These are phyloP conservation scores for Penicillium capsulatum DNA, from an alignment of 2,329 filamentous ascomycete species.

Conservation along the genomic window DNA sequence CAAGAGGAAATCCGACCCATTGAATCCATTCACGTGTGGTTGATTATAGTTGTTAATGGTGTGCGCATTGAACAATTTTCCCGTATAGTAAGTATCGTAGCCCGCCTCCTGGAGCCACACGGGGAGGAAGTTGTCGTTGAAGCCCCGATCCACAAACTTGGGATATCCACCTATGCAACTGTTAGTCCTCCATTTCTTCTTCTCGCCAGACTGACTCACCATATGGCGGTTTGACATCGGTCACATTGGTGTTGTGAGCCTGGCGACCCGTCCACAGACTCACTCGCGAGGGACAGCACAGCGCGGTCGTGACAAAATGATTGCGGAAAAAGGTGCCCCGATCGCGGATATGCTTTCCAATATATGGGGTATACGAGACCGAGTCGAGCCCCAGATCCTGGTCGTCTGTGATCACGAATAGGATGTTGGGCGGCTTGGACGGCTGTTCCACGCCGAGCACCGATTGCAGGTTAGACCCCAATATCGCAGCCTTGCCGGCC, in stretches of 20 bases:
- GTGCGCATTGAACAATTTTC: conserved; percentile 55
- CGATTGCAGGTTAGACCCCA: conserved; percentile 5
- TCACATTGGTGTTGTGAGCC: conserved; percentile 69
- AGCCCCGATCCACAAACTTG: conserved; percentile 50
- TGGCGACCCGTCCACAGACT: conserved; percentile 62
- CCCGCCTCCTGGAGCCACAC: conserved; percentile 51
- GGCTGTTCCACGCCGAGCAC: conserved; percentile 5
- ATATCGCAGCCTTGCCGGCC: conserved; percentile 9
- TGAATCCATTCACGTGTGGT: conserved; percentile 37
- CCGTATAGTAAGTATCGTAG: conserved; percentile 53
- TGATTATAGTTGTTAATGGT: conserved; percentile 48
- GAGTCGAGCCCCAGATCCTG: conserved; percentile 62
- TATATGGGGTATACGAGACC: conserved; percentile 56
- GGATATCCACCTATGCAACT: conserved; percentile 40
- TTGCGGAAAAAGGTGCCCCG: conserved; percentile 58
- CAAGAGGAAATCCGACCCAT: conserved; percentile 43
- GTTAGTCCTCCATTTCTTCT: neutral
- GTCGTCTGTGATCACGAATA: conserved; percentile 66
- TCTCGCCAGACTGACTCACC: conserved; percentile 30
- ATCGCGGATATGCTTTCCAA: conserved; percentile 54
- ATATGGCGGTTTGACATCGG: conserved; percentile 53
- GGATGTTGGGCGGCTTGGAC: conserved; percentile 49
- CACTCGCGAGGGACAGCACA: conserved; percentile 66
- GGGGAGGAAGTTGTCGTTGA: conserved; percentile 50
- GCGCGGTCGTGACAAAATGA: conserved; percentile 63